Evolutionary conservation across 164 flowering plant genomes (phyloP), one percentile per base, ranked within the genome.

Genomic region (Chimonanthus salicifolius): DNA sequence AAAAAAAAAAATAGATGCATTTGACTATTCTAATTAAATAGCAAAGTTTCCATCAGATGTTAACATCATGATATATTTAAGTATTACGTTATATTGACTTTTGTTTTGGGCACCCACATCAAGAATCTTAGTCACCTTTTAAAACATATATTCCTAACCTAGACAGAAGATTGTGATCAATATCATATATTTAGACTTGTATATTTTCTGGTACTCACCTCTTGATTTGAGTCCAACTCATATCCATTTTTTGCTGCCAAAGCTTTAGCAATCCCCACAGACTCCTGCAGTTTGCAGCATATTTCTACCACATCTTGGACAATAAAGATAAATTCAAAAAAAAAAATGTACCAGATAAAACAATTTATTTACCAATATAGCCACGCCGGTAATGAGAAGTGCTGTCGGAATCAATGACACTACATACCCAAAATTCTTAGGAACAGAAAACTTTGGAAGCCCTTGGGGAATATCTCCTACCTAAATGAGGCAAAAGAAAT

Each of bases 231-330:
- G 74, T 96, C 98, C 83, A 96, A 76, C 74, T 96, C 98, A 80
- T 96, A 94, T 73, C 99, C 97, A 82, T 96, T 92, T 80, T 96
- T 96, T 58, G 99, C 97, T 58, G 99, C 99, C 81, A 96, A 86
- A 72, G 99, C 97, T 86, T 96, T 96, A 45, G 99, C 99, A 81
- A 96, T 96, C 63, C 99, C 99, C 71, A 96, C 99, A 78, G 99
- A 96, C 85, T 96, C 99, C 98, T 95, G 74, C 18, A 71, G 62
- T 75, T 69, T 10, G 70, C 77, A 80, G 48, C 0, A 8, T 49
- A 15, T 44, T 67, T 66, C 8, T 58, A 67, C n/a, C 21, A 66
- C 47, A 63, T 21, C 11, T 63, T 63, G 66, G 66, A 63, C 45
- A 48, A 43, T 66, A 66, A 44, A 66, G 10, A 45, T 33, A 66